phyloP scores from a whole-genome alignment of 2,329 filamentous ascomycete genomes.

The Alternaria brassicae region DNA sequence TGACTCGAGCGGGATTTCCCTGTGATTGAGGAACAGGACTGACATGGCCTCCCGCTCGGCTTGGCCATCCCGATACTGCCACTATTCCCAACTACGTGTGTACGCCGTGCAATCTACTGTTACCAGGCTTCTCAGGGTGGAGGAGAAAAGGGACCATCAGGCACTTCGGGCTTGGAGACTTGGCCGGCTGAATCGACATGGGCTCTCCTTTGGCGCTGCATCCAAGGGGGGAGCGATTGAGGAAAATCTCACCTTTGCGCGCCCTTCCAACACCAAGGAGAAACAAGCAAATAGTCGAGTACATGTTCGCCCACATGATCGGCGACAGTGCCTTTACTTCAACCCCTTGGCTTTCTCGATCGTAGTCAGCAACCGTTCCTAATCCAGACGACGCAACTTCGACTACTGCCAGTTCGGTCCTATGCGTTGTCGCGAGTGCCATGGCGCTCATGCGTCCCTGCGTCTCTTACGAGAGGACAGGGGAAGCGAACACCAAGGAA shows the following conservation, averaged over 20 bases:
- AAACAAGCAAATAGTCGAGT: background rate
- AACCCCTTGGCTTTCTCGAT: background rate
- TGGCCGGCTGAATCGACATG: background rate
- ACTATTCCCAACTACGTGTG: background rate
- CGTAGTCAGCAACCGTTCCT: background rate
- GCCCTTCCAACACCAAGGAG: background rate
- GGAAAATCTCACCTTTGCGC: background rate
- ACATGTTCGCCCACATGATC: background rate
- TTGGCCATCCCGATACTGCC: background rate
- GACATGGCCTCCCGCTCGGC: background rate
- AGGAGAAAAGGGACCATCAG: background rate
- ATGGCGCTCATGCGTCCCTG: no score
- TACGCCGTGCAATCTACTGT: background rate
- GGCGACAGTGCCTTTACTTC: background rate
- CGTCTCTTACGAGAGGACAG: no score
- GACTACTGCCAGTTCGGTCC: background rate
- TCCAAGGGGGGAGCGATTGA: background rate
- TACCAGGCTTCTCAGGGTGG: background rate
- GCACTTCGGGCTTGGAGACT: background rate
- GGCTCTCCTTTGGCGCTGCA: background rate
- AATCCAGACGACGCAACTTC: background rate
- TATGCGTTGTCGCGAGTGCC: no score
- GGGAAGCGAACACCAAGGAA: background rate
- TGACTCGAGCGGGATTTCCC: background rate
- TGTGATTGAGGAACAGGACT: background rate